Evolutionary conservation across 2,329 filamentous ascomycete genomes (phyloP), one percentile per base, ranked within the genome.

Genomic region (Microthyrium microscopicum): DNA sequence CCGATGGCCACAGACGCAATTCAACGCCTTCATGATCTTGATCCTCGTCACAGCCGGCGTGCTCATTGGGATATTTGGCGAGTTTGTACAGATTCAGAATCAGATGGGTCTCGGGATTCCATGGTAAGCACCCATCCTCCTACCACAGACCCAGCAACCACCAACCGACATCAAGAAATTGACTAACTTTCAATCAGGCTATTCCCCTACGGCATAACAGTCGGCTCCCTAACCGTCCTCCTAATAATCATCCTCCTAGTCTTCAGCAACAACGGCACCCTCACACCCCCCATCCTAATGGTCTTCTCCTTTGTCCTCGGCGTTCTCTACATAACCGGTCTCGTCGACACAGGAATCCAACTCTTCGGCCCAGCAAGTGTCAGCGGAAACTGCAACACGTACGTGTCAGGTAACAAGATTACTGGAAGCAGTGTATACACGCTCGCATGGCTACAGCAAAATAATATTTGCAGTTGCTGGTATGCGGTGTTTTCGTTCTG

Each of bases 11-110:
- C 70, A 75, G 50, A 57, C 68, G 31, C 70, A 74, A 45, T 60
- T 77, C 42, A 74, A 75, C 45, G 52, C 73, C 45, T 77, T 71
- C 71, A 66, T 70, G 34, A 64, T 75, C 43, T 57, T 73, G 42
- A 71, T 75, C 49, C 57, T 75, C 12, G 64, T 61, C 1, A 63
- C 65, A 2, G 68, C 68, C 8, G 61, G 66, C 18, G 63, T 64
- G 33, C 63, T 71, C 35, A 54, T 75, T 2, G 71, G 71, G 5
- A 61, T 76, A 27, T 73, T 68, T 45, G 63, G 68, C 13, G 63
- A 64, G 51, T 73, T 76, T 44, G 66, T 75, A 49, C 44, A 54
- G 2, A 64, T 72, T 16, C 71, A 76, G 50, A 54, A 61, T 25
- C 58, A 64, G 27, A 56, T 75, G 49, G 45, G 56, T 18, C 43